Conservation (phyloP, 768 basidiomycete species). For the Pisolithus microcarpus region DNA sequence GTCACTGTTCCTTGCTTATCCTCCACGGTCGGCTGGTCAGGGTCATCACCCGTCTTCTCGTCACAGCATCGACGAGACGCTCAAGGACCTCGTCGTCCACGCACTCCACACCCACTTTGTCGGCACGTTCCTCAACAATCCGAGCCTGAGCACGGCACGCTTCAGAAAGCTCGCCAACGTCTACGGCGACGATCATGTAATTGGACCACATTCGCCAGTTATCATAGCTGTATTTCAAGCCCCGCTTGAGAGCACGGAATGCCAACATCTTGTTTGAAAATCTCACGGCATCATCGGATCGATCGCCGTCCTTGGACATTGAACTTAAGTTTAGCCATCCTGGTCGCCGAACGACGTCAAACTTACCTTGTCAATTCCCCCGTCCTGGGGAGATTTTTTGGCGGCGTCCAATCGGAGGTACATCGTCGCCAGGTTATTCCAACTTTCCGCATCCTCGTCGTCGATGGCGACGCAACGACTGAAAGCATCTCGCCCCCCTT, state of each 20-base stretch:
- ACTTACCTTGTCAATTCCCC: constrained; percentile 24
- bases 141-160: constrained; percentile 77
- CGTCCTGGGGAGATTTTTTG: constrained; percentile 24
- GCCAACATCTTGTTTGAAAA: constrained; percentile 81
- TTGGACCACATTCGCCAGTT: constrained; percentile 99
- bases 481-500: constrained; percentile 77
- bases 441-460: constrained; percentile 95
- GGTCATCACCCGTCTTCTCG: constrained; percentile 36
- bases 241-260: constrained; percentile 87
- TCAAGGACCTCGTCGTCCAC: constrained; percentile 88
- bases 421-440: constrained; percentile 94
- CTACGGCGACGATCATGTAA: constrained; percentile 89
- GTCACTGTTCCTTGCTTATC: constrained; percentile 8
- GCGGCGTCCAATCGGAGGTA: constrained; percentile 74
- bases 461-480: constrained; percentile 82
- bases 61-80: constrained; percentile 82
- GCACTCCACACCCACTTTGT: constrained; percentile 41
- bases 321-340: constrained; percentile 10
- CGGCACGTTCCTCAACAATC: constrained; percentile 54
- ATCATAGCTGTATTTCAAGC: constrained; percentile 74
- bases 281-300: constrained; percentile 32
- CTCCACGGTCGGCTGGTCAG: constrained; percentile 29
- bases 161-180: constrained; percentile 88
- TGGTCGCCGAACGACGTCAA: constrained; percentile 1
- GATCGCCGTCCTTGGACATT: constrained; percentile 18